Percentiles rank a stretch among this genome's conserved stretches.
These are phyloP conservation scores for Baorangia bicolor DNA, from an alignment of 768 basidiomycete genomes.

Conservation along the genomic window DNA sequence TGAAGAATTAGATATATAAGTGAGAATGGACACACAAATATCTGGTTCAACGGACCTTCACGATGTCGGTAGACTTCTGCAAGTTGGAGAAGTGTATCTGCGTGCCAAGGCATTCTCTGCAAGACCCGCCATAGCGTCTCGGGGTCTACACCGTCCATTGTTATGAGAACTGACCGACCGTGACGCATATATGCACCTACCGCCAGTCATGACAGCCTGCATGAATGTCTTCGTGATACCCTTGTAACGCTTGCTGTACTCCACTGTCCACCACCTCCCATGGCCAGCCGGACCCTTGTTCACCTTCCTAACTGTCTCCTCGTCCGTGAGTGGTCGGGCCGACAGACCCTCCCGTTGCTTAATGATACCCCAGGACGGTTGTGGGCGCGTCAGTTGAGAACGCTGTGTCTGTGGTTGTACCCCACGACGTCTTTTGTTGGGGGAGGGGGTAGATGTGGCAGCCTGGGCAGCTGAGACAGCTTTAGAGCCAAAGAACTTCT, in stretches of 20 bases:
- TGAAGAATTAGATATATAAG: slow-evolving; percentile 27
- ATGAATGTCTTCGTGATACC: slow-evolving; percentile 80
- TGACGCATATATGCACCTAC: slow-evolving; percentile 41
- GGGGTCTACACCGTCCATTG: slow-evolving; percentile 51
- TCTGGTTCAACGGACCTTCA: slow-evolving; percentile 58
- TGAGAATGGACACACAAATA: neutral
- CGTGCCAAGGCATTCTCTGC: slow-evolving; percentile 85
- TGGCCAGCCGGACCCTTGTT: slow-evolving; percentile 41
- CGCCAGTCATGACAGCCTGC: slow-evolving; percentile 76
- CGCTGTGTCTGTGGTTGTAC: slow-evolving; percentile 40
- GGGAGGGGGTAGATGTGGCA: slow-evolving; percentile 33
- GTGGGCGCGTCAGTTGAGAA: slow-evolving; percentile 76
- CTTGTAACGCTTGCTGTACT: slow-evolving; percentile 83
- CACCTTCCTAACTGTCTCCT: slow-evolving; percentile 50
- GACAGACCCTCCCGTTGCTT: slow-evolving; percentile 72
- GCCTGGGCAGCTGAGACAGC: slow-evolving; percentile 70
- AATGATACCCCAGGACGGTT: slow-evolving; percentile 72
- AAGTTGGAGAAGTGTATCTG: slow-evolving; percentile 65
- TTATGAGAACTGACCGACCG: neutral
- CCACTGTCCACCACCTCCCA: slow-evolving; percentile 89
- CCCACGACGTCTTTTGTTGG: slow-evolving; percentile 39
- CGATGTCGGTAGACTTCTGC: slow-evolving; percentile 54
- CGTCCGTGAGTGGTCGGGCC: slow-evolving; percentile 52
- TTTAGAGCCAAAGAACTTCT: slow-evolving; percentile 90
- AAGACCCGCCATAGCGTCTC: slow-evolving; percentile 75